Conservation (phyloP, 805 yeast species). For the Saccharomycopsis lassenensis region DNA sequence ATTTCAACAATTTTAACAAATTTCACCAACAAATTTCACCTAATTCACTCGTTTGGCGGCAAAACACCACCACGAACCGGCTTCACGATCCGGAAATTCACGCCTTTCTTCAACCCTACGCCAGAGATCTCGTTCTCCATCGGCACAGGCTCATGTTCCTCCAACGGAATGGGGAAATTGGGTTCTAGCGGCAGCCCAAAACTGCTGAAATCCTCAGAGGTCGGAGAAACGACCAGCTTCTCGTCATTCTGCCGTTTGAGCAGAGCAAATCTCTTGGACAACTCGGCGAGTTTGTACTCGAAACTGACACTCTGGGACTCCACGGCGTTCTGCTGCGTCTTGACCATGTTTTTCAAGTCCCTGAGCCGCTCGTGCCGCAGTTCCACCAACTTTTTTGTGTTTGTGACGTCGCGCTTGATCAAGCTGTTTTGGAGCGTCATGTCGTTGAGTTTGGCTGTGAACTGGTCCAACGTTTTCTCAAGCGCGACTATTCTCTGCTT, state of each 20-base stretch:
- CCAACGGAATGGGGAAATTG: too few species aligned
- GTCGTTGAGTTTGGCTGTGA: constrained; percentile 48
- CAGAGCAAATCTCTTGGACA: constrained; percentile 22
- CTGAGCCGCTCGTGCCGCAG: constrained; percentile 46
- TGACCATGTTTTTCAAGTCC: constrained; percentile 38
- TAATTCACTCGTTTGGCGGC: background rate
- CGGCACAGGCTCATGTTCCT: too few species aligned
- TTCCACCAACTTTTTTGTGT: constrained; percentile 45
- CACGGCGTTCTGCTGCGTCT: constrained; percentile 39
- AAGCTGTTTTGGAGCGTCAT: constrained; percentile 50
- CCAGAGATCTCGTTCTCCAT: too few species aligned
- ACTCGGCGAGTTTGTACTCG: constrained; percentile 30
- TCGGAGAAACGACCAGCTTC: background rate
- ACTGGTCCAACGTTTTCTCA: constrained; percentile 46
- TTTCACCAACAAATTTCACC: background rate
- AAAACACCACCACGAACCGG: constrained; percentile 46
- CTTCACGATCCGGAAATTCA: constrained; percentile 49
- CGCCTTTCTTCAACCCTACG: constrained; percentile 32
- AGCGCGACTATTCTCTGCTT: constrained; percentile 41
- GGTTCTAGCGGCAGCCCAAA: background rate
- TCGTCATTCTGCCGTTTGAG: constrained; percentile 19
- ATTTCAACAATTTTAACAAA: too few species aligned
- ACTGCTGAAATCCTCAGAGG: background rate
- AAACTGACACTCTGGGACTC: constrained; percentile 38
- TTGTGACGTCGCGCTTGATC: constrained; percentile 43